phyloP scores from a whole-genome alignment of 2,329 filamentous ascomycete genomes.

The Stromatinia cepivora region DNA sequence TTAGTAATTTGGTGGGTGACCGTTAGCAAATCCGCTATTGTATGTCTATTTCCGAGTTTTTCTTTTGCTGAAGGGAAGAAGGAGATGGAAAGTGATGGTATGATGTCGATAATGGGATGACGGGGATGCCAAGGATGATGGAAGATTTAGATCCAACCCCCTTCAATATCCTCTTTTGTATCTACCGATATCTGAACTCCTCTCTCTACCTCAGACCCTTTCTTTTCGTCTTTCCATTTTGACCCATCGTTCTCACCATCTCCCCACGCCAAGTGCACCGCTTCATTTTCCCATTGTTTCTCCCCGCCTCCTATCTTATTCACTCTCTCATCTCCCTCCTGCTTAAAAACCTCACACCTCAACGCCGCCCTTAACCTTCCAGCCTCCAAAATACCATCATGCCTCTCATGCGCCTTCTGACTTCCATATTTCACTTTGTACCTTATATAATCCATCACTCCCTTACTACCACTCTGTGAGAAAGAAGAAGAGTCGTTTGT shows the following conservation, averaged over 20 bases:
- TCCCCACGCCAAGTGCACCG: neutral
- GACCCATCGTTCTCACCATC: neutral
- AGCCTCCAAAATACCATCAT: neutral
- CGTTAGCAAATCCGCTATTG: no score
- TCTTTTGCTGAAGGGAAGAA: neutral
- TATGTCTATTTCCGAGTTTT: no score
- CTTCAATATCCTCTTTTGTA: neutral
- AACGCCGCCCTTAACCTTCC: neutral
- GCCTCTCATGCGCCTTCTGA: neutral
- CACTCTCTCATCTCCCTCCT: no score
- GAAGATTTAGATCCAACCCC: neutral
- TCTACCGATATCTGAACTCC: neutral
- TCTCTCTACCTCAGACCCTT: neutral
- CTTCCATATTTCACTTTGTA: slow-evolving; percentile 2
- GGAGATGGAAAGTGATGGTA: no score
- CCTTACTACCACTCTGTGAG: neutral
- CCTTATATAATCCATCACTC: neutral
- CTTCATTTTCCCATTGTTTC: neutral
- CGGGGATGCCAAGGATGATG: no score
- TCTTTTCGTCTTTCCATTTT: neutral
- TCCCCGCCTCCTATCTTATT: neutral
- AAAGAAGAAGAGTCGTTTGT: neutral
- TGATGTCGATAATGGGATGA: no score
- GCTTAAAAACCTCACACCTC: neutral
- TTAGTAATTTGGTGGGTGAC: no score